These are phyloP conservation scores for Trichophyton equinum DNA, from an alignment of 2,329 filamentous ascomycete genomes.

Conservation along the genomic window DNA sequence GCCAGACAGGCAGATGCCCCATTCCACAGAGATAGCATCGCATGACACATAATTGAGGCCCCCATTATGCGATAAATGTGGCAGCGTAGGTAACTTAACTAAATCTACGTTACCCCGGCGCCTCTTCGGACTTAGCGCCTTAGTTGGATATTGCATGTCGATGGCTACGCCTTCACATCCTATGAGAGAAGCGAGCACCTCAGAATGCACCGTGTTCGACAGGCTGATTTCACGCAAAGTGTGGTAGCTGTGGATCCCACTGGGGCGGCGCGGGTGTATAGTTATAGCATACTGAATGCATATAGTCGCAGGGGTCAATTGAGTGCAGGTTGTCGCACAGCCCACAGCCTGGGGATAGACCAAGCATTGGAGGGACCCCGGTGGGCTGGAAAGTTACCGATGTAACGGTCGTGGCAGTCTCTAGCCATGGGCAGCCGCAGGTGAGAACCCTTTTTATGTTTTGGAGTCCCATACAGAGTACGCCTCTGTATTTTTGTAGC, in stretches of 20 bases:
- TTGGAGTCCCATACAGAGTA: neutral
- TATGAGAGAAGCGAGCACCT: neutral
- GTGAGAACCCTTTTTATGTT: neutral
- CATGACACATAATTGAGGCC: neutral
- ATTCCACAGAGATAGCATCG: neutral
- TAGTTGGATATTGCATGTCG: neutral
- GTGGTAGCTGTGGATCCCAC: neutral
- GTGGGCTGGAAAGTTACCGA: conserved; percentile 3
- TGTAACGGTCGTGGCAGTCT: conserved; percentile 3
- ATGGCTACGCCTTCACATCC: neutral
- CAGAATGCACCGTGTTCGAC: neutral
- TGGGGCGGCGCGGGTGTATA: neutral
- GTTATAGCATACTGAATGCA: neutral
- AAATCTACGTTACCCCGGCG: neutral
- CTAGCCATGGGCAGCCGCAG: neutral
- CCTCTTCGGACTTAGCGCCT: neutral
- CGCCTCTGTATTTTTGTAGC: neutral
- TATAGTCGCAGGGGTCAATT: neutral
- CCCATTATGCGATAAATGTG: neutral
- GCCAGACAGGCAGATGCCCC: neutral
- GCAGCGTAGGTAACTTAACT: neutral
- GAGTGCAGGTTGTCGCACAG: neutral
- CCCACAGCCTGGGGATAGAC: conserved; percentile 4
- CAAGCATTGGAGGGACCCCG: conserved; percentile 1
- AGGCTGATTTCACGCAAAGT: neutral